These are phyloP conservation scores for Tilletia horrida DNA, from an alignment of 1,284 basidiomycete species.

Conservation along the genomic window DNA sequence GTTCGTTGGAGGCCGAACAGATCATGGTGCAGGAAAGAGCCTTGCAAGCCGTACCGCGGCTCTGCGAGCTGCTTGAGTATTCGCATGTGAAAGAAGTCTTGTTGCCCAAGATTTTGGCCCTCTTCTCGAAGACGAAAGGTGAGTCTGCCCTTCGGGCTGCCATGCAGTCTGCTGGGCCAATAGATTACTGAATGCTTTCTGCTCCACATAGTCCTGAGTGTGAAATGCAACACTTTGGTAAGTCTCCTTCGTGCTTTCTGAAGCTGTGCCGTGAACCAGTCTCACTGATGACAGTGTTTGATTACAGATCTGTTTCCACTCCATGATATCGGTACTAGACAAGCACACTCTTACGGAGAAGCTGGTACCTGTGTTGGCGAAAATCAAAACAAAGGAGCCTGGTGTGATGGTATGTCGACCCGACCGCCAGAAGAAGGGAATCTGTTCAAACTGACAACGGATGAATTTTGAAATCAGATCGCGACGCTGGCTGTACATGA, in stretches of 20 bases:
- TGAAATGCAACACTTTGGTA: constrained; percentile 77
- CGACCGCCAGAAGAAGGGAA: no score
- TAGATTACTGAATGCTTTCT: not conserved
- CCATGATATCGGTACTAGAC: constrained; percentile 90
- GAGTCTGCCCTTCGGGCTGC: not conserved
- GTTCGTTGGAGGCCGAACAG: constrained; percentile 81
- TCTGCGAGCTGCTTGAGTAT: constrained; percentile 83
- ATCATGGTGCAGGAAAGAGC: constrained; percentile 81
- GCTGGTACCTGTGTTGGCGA: constrained; percentile 84
- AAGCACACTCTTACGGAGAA: constrained; percentile 86
- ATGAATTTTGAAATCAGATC: constrained; percentile 38
- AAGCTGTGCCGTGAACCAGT: not conserved
- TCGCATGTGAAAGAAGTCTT: constrained; percentile 52
- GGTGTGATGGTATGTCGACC: constrained; percentile 50
- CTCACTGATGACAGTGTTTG: not conserved
- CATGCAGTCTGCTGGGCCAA: not conserved
- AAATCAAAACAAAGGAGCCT: constrained; percentile 80
- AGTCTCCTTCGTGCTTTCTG: not conserved
- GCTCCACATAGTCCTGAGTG: constrained; percentile 55
- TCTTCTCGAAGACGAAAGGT: constrained; percentile 50
- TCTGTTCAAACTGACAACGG: no score
- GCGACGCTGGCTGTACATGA: constrained; percentile 91
- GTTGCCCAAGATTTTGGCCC: constrained; percentile 43
- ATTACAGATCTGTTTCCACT: constrained; percentile 68
- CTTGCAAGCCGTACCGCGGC: constrained; percentile 74